Percentiles rank a stretch among this genome's conserved stretches.
Conservation (phyloP, 1,284 basidiomycete genomes). For the Ustilago trichophora region DNA sequence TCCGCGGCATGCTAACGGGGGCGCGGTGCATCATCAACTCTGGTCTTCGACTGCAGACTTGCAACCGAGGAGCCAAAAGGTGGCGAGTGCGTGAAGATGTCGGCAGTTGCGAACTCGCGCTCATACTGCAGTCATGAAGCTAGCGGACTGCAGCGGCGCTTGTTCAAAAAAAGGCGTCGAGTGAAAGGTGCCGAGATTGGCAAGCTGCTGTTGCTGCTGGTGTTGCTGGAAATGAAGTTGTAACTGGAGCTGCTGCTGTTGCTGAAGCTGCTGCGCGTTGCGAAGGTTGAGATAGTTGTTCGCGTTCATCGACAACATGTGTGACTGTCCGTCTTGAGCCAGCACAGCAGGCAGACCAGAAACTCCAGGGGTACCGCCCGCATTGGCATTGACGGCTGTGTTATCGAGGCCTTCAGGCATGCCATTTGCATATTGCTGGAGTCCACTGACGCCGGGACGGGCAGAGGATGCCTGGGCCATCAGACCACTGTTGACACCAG, state of each 20-base stretch:
- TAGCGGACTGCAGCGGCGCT: constrained; percentile 49
- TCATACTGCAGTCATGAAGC: constrained; percentile 49
- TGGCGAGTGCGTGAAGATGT: background rate
- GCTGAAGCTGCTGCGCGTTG: constrained; percentile 34
- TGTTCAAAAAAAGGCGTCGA: constrained; percentile 46
- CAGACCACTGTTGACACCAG: constrained; percentile 11
- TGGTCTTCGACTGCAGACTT: background rate
- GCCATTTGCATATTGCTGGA: constrained; percentile 5
- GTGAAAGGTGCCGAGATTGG: constrained; percentile 17
- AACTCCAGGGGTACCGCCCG: background rate
- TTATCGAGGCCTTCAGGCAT: constrained; percentile 3
- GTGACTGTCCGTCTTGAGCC: constrained; percentile 11
- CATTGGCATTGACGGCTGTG: background rate
- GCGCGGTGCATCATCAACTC: constrained; percentile 12
- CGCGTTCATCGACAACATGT: constrained; percentile 28
- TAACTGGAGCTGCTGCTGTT: constrained; percentile 11
- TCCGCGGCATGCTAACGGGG: constrained; percentile 25
- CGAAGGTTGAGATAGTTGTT: constrained; percentile 24
- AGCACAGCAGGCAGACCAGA: constrained; percentile 1
- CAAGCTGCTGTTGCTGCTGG: constrained; percentile 9
- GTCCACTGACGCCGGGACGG: constrained; percentile 4
- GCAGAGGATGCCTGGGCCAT: constrained; percentile 9
- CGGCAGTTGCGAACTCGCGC: constrained; percentile 20
- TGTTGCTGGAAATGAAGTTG: constrained; percentile 22
- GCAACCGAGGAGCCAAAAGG: background rate